Evolutionary conservation across 225 moss, liverwort and hornwort genomes (phyloP).

Genomic region (Antitrichia curtipendula): DNA sequence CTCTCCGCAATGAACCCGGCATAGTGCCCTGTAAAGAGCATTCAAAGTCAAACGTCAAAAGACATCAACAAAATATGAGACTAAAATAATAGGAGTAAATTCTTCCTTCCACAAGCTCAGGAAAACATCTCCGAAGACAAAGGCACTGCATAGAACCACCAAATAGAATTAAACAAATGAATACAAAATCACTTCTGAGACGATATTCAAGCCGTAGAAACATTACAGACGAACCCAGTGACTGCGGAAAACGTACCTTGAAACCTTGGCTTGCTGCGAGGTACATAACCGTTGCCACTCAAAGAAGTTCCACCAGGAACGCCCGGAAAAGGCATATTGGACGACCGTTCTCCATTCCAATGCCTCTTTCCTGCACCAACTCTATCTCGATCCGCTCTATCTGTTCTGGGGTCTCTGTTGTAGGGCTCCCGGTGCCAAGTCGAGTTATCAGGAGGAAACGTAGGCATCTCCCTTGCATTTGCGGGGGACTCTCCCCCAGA

Average conservation of each 20-base stretch:
- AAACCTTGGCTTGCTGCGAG: conserved; percentile 40
- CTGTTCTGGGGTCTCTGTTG: conserved; percentile 25
- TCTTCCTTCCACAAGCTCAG: neutral
- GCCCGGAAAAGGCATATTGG: conserved; percentile 5
- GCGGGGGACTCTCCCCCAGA: conserved; percentile 25
- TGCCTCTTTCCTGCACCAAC: conserved; percentile 26
- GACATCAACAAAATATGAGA: neutral
- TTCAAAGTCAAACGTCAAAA: neutral
- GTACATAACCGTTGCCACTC: conserved; percentile 11
- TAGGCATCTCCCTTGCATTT: conserved; percentile 23
- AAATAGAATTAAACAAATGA: neutral
- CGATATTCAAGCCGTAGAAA: neutral
- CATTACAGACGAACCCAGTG: neutral
- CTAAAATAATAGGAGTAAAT: neutral
- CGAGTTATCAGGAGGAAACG: conserved; percentile 27
- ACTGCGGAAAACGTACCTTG: conserved; percentile 14
- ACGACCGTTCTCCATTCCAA: conserved; percentile 30
- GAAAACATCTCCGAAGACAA: neutral
- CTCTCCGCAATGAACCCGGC: conserved; percentile 28
- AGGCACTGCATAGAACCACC: neutral
- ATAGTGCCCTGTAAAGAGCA: conserved; percentile 28
- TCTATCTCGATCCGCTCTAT: conserved; percentile 24
- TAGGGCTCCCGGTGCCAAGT: conserved; percentile 30
- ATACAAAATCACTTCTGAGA: neutral
- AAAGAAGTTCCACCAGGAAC: conserved; percentile 15